Base-by-base conservation (phyloP, 805 yeast genomes). In the Jamesozyma gamospora region DNA sequence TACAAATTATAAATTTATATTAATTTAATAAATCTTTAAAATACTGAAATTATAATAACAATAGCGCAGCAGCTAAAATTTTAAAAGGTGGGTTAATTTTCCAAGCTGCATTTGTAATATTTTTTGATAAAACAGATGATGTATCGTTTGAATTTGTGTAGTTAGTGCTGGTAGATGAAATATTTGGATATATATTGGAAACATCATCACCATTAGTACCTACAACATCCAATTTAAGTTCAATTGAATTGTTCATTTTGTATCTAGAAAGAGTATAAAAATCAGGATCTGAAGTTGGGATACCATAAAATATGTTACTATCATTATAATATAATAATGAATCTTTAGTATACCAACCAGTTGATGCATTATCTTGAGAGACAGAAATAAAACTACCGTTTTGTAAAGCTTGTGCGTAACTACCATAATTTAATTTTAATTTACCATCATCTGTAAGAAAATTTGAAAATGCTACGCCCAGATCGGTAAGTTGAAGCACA, bases 331-430 rank as follows among this genome's bases (percentile, higher is more conserved):
- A 35, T 19, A 35, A 11, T 13, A 11, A 9, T 16, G 30, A 7
- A 14, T 34, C 15, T 24, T 33, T 19, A 48, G 71, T 58, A 18
- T 68, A 47, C 51, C 67, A 72, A 3, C 70, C 66, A 16, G 61
- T 40, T 21, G 59, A 34, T 35, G 51, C 55, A 32, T 53, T 49
- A 14, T 49, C 39, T 38, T 43, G 51, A 19, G 48, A 36, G 21
- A 51, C 53, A 28, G 44, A 45, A 15, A 39, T 41, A 11, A 50
- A 34, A 26, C 48, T 28, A 33, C 56, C 55, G 31, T 45, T 51
- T 12, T 42, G 32, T 36, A 35, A 39, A 25, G 58, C 58, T 33
- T 51, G 55, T 25, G 55, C 62, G 47, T 41, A 61, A n/a, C 51
- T 43, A 36, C 54, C 61, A 38, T 56, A 63, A 28, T 19, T 12